Evolutionary conservation across 169 alveolate species (phyloP), one percentile per base, ranked within the genome.

Genomic region (Plasmodium inui): DNA sequence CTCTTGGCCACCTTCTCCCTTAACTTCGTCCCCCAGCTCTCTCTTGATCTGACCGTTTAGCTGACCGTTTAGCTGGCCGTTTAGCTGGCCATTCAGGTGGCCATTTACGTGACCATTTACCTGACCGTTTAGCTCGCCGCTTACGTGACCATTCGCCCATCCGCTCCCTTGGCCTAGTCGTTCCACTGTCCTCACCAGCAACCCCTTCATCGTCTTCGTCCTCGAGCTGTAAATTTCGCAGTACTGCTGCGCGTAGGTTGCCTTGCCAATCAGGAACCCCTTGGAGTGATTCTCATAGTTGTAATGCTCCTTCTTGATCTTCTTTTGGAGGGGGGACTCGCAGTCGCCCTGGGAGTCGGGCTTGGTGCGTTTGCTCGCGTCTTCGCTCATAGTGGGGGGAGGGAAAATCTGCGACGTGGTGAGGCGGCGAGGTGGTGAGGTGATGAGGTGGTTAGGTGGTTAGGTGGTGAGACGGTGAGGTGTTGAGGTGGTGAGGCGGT

Each of bases 181-280:
- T 44, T 89, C 81, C 14, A 89, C 34, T 9, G 94, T 89, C 37
- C 32, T 89, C 83, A 89, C 79, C 70, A 89, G 46, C 30, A 89
- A 34, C 7, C 37, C 82, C 82, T 70, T 79, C 94, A 89, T 89
- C 28, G 74, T 55, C 46, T 57, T 89, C 7, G 82, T 89, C 34
- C 94, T 19, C 7, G 82, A 19, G 44, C 78, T 55, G n/a, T 89
- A 89, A 19, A 89, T 89, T 28, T 79, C 71, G 30, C 94, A 78
- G 39, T 61, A 89, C 46, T 89, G 94, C 46, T 89, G 94, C 7
- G 94, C 79, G 61, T 89, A 89, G 30, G 94, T 89, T 1, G 94
- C 90, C 9, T 80, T 78, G 12, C 41, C 30, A 1, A 89, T 22
- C 9, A 89, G n/a, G 82, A 89, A 89, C 44, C 34, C 73, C 37